Conservation (phyloP, 2,329 filamentous ascomycete species). For the Aspergillus costaricaensis region DNA sequence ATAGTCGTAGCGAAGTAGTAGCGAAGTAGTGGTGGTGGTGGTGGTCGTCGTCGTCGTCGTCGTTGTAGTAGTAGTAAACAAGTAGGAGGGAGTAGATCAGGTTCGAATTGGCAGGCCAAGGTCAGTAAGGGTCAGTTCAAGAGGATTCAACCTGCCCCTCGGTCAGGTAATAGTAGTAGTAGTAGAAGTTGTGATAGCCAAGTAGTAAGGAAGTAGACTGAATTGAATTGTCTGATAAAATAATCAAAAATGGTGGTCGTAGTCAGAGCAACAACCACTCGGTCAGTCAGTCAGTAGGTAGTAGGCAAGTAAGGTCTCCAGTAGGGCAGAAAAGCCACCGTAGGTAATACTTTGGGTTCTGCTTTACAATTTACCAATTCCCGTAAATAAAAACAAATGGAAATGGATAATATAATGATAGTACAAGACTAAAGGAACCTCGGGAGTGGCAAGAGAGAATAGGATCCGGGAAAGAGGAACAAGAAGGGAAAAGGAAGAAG, state of each 20-base stretch:
- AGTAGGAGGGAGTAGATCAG: background rate
- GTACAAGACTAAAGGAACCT: constrained; percentile 1
- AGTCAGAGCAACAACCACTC: constrained; percentile 1
- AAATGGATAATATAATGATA: constrained; percentile 1
- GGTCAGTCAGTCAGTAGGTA: constrained; percentile 3
- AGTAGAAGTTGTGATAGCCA: background rate
- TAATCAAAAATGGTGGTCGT: background rate
- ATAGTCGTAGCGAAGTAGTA: background rate
- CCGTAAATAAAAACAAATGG: constrained; percentile 6
- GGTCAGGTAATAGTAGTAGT: background rate
- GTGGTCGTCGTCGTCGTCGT: too few species aligned
- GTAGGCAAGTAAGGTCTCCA: background rate
- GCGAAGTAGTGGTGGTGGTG: background rate
- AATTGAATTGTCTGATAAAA: background rate
- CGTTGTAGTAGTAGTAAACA: background rate
- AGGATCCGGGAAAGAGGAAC: constrained; percentile 12
- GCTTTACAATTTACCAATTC: constrained; percentile 26
- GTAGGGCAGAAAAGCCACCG: too few species aligned
- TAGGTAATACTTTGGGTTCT: background rate
- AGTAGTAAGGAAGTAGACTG: constrained; percentile 1
- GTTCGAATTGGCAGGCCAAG: background rate
- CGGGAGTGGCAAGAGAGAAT: constrained; percentile 4
- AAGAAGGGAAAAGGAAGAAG: constrained; percentile 12
- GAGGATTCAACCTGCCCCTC: background rate
- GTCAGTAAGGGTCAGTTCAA: background rate